These are phyloP conservation scores for Boletus speciosus DNA, from an alignment of 768 basidiomycete species.

Conservation along the genomic window DNA sequence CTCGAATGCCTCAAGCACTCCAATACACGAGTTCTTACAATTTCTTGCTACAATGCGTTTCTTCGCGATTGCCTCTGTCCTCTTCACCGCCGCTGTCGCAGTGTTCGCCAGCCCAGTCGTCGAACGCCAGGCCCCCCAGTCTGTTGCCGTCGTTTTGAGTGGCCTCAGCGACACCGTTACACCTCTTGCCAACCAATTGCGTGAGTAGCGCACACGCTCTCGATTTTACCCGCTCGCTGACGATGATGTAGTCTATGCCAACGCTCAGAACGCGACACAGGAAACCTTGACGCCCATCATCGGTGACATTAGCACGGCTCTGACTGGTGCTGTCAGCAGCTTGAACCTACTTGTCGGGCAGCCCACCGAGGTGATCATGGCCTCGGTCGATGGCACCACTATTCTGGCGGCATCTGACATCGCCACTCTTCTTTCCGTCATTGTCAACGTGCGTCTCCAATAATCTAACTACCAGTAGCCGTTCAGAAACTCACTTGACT, in stretches of 20 bases:
- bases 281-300: constrained; percentile 5
- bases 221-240: neutral
- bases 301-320: constrained; percentile 1
- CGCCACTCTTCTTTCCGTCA: neutral
- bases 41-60: constrained; percentile 7
- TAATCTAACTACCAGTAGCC: neutral
- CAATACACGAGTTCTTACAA: constrained; percentile 4
- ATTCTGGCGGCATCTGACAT: constrained; percentile 1
- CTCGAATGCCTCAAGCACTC: constrained; percentile 8
- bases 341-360: constrained; percentile 8
- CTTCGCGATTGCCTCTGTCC: constrained; percentile 4
- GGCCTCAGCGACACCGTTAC: constrained; percentile 1
- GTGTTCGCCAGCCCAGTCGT: constrained; percentile 11
- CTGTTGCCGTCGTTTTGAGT: constrained; percentile 5
- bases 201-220: neutral
- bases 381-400: constrained; percentile 3
- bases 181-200: constrained; percentile 7
- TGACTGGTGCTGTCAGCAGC: constrained; percentile 1
- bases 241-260: constrained; percentile 9
- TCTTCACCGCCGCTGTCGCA: constrained; percentile 3
- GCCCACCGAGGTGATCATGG: neutral
- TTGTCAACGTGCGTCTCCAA: constrained; percentile 5
- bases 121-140: constrained; percentile 2
- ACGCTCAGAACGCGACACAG: constrained; percentile 8
- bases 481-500: neutral